Conservation (phyloP, 1,284 basidiomycete species). For the Melampsora occidentalis region DNA sequence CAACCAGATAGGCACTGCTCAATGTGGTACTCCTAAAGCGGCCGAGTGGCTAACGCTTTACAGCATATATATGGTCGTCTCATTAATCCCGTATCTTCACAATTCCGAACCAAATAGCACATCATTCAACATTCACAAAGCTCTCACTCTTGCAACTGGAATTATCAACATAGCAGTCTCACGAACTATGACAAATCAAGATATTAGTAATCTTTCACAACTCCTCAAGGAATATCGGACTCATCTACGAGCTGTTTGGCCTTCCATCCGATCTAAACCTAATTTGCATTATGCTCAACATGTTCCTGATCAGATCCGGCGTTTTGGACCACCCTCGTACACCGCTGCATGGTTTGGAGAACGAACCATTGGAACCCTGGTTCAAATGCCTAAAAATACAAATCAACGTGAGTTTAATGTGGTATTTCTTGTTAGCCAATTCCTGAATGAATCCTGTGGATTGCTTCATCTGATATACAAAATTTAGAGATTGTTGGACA, state of each 20-base stretch:
- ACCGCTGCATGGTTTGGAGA: slow-evolving; percentile 10
- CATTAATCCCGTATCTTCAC: slow-evolving; percentile 7
- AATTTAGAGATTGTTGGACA: too few species aligned
- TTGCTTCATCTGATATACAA: too few species aligned
- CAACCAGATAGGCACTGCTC: slow-evolving; percentile 9
- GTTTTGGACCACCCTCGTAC: slow-evolving; percentile 1
- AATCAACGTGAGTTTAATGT: too few species aligned
- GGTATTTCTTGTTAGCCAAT: too few species aligned
- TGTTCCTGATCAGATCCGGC: slow-evolving; percentile 10
- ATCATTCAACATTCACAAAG: too few species aligned
- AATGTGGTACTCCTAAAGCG: too few species aligned
- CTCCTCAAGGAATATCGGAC: not conserved
- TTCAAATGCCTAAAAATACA: slow-evolving; percentile 7
- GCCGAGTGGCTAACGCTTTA: slow-evolving; percentile 30
- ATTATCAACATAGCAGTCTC: not conserved
- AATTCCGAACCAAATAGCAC: too few species aligned
- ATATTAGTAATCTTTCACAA: slow-evolving; percentile 12
- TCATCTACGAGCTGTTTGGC: not conserved
- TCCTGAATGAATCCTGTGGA: too few species aligned
- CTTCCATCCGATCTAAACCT: not conserved
- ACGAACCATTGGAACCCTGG: slow-evolving; percentile 7
- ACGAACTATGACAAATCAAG: not conserved
- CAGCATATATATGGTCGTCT: slow-evolving; percentile 7
- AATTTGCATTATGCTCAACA: too few species aligned
- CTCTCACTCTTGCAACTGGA: too few species aligned